Evolutionary conservation across 164 flowering plant species (phyloP), one percentile per base, ranked within the genome.

Genomic region (Liquidambar formosana): DNA sequence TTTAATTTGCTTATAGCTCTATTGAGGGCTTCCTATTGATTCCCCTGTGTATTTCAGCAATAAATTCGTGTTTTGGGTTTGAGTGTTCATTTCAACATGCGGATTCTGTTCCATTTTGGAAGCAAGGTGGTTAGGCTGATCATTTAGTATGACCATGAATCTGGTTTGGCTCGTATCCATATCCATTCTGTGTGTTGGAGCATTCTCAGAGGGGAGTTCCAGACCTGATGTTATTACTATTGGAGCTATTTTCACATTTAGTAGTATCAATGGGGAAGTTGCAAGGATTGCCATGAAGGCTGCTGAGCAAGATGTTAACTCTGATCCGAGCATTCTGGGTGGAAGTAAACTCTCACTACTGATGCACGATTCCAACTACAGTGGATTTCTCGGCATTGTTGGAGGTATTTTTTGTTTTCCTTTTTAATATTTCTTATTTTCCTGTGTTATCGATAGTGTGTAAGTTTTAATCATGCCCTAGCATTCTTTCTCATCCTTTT

Each of bases 221-320:
- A 75, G 73, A 52, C 76, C 78, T 18, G 73, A 65, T 5, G 72
- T 57, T 8, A 73, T 89, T 28, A 81, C 81, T 46, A 77, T 91
- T 70, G 97, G 97, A 49, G 86, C 91, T 45, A 85, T 89, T 8
- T 88, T 86, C 65, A 64, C 89, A 1, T 60, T 84, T 21, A 53
- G 53, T 56, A 75, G 87, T 1, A 79, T 79, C 10, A 83, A 75
- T 64, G 94, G 94, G 21, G 73, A 62, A 78, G 90, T 91, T 48
- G 60, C 91, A 18, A 74, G 76, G 67, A 79, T 91, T 61, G 92
- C 94, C 38, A 85, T 89, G 81, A 67, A 81, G 33, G 91, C 92
- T 53, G 97, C 97, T 41, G 83, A 82, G 60, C 62, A 78, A 19
- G 97, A 91, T 72, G 77, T 91, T 6, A 91, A 91, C 71, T 77